Base-by-base conservation (phyloP, 2,329 filamentous ascomycete genomes). In the Alternaria sp. region DNA sequence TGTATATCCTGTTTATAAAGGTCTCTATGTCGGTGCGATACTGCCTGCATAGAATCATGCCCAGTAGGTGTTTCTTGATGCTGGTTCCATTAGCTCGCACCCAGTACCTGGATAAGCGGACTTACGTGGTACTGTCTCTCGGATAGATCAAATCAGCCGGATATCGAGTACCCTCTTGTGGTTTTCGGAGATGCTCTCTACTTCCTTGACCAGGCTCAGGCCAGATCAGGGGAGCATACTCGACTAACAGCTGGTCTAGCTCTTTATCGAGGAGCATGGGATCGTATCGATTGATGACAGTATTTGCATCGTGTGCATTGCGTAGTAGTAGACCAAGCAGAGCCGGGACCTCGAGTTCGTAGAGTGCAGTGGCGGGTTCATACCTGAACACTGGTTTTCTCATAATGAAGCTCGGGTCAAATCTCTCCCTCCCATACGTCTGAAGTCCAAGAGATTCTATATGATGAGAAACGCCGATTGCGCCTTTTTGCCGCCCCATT, bases 161-260 rank as follows among this genome's bases (percentile, higher is more conserved):
- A 47, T 72, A 67, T 5, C 17, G 40, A 8, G 50, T 67, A 6
- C 47, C 59, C 17, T 52, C 21, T n/a, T 52, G 8, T n/a, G 66
- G 63, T 12, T 61, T 28, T 10, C 56, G 56, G 17, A 70, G 61
- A 52, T 67, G 63, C 3, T 62, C 28, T 57, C 65, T 57, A 5
- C 52, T 45, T 13, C 59, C 61, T n/a, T 23, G 19, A 26, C 52
- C 58, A 25, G 52, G 53, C 3, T 30, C 19, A 11, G 69, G 65
- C 68, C 69, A 69, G 17, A 72, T 64, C 6, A 52, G 43, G 17
- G 69, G 66, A 21, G 66, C 67, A 4, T 60, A 59, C n/a, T 64
- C 36, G 5, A 21, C 21, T 8, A 70, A 50, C 12, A 69, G 23
- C 6, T 52, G 36, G 9, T 67, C 63, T 11, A 70, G 36, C 52